These are phyloP conservation scores for Gnomoniopsis sp. DNA, from an alignment of 2,329 filamentous ascomycete genomes.

Conservation along the genomic window DNA sequence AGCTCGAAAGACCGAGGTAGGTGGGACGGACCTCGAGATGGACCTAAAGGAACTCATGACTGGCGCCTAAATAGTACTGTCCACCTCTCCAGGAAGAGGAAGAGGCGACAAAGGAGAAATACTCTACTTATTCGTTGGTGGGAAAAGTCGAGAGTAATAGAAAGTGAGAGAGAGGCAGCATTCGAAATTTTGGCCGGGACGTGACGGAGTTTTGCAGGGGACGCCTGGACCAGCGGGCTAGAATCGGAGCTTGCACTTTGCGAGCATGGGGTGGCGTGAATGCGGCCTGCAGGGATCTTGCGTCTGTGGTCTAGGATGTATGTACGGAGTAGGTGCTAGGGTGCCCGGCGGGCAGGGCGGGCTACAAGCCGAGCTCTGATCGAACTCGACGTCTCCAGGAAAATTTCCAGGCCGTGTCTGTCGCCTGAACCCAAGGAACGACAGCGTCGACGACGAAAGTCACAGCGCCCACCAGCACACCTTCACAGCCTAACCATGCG, in stretches of 20 bases:
- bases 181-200: slow-evolving; percentile 14
- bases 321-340: too few species aligned
- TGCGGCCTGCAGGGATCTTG: slow-evolving; percentile 11
- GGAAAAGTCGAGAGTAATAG: not conserved
- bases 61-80: slow-evolving; percentile 25
- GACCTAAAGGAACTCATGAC: slow-evolving; percentile 44
- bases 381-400: not conserved
- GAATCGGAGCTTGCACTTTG: slow-evolving; percentile 14
- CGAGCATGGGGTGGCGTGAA: not conserved
- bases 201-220: slow-evolving; percentile 14
- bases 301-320: not conserved
- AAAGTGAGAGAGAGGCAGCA: not conserved
- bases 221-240: slow-evolving; percentile 3
- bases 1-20: slow-evolving; percentile 39
- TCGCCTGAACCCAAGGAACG: not conserved
- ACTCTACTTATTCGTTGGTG: slow-evolving; percentile 3
- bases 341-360: not conserved
- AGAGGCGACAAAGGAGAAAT: not conserved
- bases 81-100: slow-evolving; percentile 24
- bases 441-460: slow-evolving; percentile 21
- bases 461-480: slow-evolving; percentile 18
- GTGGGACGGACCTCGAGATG: slow-evolving; percentile 39
- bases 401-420: not conserved
- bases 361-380: not conserved
- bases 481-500: slow-evolving; percentile 33